Evolutionary conservation across 352 stramenopile species (phyloP).

Genomic region (Pythium myriotylum): DNA sequence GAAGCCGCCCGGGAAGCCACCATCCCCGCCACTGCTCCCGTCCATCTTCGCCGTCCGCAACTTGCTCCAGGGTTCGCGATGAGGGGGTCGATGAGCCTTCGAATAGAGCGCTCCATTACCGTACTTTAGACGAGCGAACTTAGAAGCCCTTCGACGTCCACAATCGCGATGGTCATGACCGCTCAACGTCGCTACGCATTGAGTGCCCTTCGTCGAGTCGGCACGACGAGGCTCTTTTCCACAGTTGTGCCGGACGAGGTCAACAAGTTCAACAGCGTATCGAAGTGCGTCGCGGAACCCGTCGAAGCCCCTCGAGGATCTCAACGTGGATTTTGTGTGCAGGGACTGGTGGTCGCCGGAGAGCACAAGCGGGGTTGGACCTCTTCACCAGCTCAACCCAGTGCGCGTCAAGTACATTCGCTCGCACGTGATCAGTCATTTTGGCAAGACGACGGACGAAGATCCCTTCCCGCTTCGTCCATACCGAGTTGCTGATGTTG

Average conservation of each 20-base stretch:
- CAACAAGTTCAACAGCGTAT: constrained; percentile 77
- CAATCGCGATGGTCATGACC: too few species aligned
- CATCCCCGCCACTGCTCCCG: neutral
- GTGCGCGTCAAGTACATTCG: constrained; percentile 88
- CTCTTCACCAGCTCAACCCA: constrained; percentile 82
- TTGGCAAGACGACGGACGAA: constrained; percentile 44
- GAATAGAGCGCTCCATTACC: neutral
- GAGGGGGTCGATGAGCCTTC: neutral
- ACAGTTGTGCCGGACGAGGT: constrained; percentile 80
- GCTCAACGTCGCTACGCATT: too few species aligned
- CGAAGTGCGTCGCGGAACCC: constrained; percentile 46
- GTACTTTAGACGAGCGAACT: too few species aligned
- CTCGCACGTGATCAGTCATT: constrained; percentile 65
- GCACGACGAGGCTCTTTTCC: constrained; percentile 35
- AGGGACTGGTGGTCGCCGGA: constrained; percentile 85
- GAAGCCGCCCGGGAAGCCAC: constrained; percentile 20
- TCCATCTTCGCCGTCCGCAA: constrained; percentile 16
- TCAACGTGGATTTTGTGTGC: neutral
- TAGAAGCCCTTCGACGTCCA: too few species aligned
- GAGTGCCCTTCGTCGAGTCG: too few species aligned
- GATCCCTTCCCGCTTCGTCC: constrained; percentile 55
- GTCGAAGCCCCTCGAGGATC: neutral
- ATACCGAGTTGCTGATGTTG: constrained; percentile 71
- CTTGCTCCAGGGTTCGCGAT: neutral
- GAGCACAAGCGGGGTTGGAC: constrained; percentile 73